phyloP scores from a whole-genome alignment of 148 eudicot species.

The Rhododendron vialii region DNA sequence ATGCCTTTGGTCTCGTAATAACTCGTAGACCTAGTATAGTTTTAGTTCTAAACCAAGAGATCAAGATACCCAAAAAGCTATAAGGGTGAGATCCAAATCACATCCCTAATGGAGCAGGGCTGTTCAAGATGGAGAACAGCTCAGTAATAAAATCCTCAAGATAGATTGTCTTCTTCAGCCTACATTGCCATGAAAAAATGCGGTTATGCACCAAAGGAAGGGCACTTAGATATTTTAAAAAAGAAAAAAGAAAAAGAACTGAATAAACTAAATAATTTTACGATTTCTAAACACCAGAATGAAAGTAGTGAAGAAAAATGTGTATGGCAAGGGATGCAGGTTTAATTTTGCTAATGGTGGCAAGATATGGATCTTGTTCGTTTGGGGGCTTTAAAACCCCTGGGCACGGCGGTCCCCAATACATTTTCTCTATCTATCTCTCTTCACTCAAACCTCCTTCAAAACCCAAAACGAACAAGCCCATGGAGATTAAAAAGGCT shows the following conservation, averaged over 20 bases:
- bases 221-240: neutral
- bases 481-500: neutral
- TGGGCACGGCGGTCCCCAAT: too few relatives aligned
- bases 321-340: neutral
- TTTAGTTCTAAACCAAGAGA: neutral
- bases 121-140: constrained; percentile 1
- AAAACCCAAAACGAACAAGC: too few relatives aligned
- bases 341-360: neutral
- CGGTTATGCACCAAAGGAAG: neutral
- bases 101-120: neutral
- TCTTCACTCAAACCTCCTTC: too few relatives aligned
- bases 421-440: too few relatives aligned
- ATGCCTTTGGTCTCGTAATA: neutral
- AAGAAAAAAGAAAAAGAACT: neutral
- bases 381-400: too few relatives aligned
- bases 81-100: neutral
- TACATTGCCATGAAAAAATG: too few relatives aligned
- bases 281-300: neutral
- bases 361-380: neutral
- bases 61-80: neutral
- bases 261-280: neutral
- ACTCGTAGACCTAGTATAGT: neutral
- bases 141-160: neutral
- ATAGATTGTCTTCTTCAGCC: neutral
- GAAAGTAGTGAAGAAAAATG: neutral